Evolutionary conservation across 2,329 filamentous ascomycete species (phyloP), one percentile per base, ranked within the genome.

Genomic region (Colletotrichum sublineola): DNA sequence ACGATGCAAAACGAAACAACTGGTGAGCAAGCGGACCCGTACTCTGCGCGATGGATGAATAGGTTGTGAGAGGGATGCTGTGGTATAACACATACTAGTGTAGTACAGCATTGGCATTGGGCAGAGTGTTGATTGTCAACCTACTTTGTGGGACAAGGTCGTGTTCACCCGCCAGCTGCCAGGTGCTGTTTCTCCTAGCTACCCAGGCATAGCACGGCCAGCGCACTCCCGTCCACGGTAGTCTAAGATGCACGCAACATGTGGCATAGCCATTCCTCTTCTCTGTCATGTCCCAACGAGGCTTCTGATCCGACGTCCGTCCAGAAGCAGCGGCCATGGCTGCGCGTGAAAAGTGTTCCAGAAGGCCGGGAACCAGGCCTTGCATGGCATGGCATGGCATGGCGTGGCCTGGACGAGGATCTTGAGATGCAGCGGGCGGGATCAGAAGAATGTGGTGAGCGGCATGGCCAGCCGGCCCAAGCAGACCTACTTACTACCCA

Each of bases 361-460:
- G 69, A 40, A 63, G 69, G 65, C 52, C 65, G 69, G 69, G 60
- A 68, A 53, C 52, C 58, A 58, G 65, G 66, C 58, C 69, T 68
- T 68, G 58, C 69, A 73, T 73, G 67, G 67, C 66, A 65, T 64
- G 66, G 69, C 66, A 69, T 55, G 52, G 52, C 52, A 20, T 56
- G 31, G 68, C 52, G 63, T 46, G 58, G 68, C 57, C 63, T 70
- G 53, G 68, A 48, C 65, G 69, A 72, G 69, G 69, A 72, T 68
- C 69, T 68, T 68, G 65, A 72, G 69, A 72, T 72, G 69, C 65
- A 68, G 69, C 69, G 65, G 65, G 69, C 62, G 69, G 65, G 53
- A 72, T 60, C 65, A 68, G 52, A 60, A 63, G 53, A 55, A 58
- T 58, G 69, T 68, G 58, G 65, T 68, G 65, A 68, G 65, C 46